Percentiles rank a stretch among this genome's conserved stretches.
These are phyloP conservation scores for Boletus tylopilopsis DNA, from an alignment of 768 basidiomycete species.

Conservation along the genomic window DNA sequence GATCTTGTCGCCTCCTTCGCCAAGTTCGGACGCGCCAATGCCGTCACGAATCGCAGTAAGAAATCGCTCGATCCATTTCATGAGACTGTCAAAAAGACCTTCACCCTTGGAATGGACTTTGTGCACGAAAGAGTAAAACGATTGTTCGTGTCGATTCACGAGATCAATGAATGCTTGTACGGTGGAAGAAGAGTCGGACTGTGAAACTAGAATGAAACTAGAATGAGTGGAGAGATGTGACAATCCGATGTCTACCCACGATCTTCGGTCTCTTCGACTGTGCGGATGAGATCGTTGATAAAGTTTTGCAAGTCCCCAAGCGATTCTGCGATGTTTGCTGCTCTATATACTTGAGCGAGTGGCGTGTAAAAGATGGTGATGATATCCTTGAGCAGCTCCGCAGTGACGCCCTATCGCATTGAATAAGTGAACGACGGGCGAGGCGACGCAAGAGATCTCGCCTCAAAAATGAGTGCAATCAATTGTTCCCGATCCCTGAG, in stretches of 20 bases:
- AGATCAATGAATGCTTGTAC: conserved; percentile 94
- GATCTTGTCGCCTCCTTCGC: conserved; percentile 33
- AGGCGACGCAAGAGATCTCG: conserved; percentile 28
- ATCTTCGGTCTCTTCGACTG: conserved; percentile 89
- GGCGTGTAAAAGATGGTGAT: conserved; percentile 99
- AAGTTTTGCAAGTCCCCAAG: conserved; percentile 89
- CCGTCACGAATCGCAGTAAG: conserved; percentile 89
- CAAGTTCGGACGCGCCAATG: conserved; percentile 43
- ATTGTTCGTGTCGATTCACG: conserved; percentile 89
- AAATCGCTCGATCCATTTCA: conserved; percentile 97
- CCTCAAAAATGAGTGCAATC: conserved; percentile 94
- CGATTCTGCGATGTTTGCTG: conserved; percentile 95
- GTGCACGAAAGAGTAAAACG: conserved; percentile 97
- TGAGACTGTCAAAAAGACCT: conserved; percentile 87
- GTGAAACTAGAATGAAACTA: conserved; percentile 52
- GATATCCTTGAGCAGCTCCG: conserved; percentile 95
- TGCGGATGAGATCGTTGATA: conserved; percentile 90
- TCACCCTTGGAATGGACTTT: conserved; percentile 98
- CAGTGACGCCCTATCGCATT: conserved; percentile 73
- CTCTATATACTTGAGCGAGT: conserved; percentile 93
- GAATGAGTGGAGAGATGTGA: neutral
- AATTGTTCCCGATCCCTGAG: conserved; percentile 88
- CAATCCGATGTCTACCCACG: conserved; percentile 45
- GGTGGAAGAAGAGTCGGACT: conserved; percentile 78
- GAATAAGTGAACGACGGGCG: conserved; percentile 1